Evolutionary conservation across 345 rosid genomes (phyloP).

Genomic region (Stellera chamaejasme): DNA sequence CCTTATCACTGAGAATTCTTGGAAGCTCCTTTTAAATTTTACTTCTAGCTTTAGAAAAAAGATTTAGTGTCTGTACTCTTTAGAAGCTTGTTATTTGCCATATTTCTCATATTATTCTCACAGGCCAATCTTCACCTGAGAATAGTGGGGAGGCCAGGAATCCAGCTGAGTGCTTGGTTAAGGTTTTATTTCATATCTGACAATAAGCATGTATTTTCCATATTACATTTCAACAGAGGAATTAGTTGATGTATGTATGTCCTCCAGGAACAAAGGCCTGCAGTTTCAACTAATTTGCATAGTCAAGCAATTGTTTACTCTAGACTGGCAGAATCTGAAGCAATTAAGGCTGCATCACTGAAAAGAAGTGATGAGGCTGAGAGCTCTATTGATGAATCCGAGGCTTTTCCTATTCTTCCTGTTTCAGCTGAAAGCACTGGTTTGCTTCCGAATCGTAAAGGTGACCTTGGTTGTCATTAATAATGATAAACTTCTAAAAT

Average conservation of each 20-base stretch:
- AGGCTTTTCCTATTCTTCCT: constrained; percentile 47
- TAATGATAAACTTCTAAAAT: neutral
- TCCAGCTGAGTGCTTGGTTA: constrained; percentile 21
- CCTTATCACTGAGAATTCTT: constrained; percentile 8
- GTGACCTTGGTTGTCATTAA: constrained; percentile 18
- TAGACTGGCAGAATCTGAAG: constrained; percentile 47
- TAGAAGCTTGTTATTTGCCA: no score
- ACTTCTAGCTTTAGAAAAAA: no score
- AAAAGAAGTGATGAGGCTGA: constrained; percentile 20
- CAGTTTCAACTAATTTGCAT: constrained; percentile 35
- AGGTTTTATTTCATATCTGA: constrained; percentile 27
- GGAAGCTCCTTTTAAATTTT: no score
- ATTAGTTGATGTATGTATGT: neutral
- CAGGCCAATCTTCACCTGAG: constrained; percentile 18
- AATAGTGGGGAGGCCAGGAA: constrained; percentile 21
- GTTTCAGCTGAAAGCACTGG: constrained; percentile 87
- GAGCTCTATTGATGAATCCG: constrained; percentile 22
- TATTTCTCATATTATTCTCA: constrained; percentile 6
- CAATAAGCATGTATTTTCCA: neutral
- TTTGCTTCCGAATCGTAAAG: constrained; percentile 51
- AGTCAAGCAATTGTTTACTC: constrained; percentile 65
- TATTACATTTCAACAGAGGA: no score
- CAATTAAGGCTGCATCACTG: constrained; percentile 19
- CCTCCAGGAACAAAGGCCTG: constrained; percentile 28
- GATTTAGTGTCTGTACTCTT: no score